phyloP scores from a whole-genome alignment of 345 rosid genomes.

The Populus ilicifolia region DNA sequence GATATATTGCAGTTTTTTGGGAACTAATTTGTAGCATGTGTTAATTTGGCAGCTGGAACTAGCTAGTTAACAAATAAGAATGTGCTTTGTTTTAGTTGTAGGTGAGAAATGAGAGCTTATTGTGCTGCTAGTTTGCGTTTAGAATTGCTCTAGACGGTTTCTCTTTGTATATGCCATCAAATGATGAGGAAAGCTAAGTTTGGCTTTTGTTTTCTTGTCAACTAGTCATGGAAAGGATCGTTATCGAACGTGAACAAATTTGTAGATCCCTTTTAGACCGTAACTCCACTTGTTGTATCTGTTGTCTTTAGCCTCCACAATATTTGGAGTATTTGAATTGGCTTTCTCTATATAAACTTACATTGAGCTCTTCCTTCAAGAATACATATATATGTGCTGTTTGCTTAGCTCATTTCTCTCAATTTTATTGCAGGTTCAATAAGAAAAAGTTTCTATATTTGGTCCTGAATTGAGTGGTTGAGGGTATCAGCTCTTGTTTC shows the following conservation, averaged over 20 bases:
- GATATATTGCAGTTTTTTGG: background rate
- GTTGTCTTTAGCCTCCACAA: slow-evolving; percentile 14
- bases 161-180: slow-evolving; percentile 30
- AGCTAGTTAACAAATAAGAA: background rate
- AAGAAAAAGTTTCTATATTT: slow-evolving; percentile 2
- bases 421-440: slow-evolving; percentile 17
- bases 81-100: background rate
- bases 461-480: background rate
- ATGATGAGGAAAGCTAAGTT: slow-evolving; percentile 23
- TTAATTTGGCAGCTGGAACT: background rate
- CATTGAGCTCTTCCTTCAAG: slow-evolving; percentile 11
- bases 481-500: slow-evolving; percentile 8
- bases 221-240: slow-evolving; percentile 31
- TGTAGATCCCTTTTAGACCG: slow-evolving; percentile 8
- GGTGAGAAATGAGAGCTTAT: background rate
- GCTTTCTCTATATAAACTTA: slow-evolving; percentile 9
- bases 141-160: background rate
- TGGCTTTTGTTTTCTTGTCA: slow-evolving; percentile 29
- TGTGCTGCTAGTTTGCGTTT: background rate
- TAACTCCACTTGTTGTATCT: background rate
- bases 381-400: background rate
- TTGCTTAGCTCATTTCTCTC: slow-evolving; percentile 12
- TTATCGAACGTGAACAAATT: background rate
- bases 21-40: background rate
- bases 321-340: slow-evolving; percentile 19